Base-by-base conservation (phyloP, 305 asterid species). In the Fraxinus platypoda region DNA sequence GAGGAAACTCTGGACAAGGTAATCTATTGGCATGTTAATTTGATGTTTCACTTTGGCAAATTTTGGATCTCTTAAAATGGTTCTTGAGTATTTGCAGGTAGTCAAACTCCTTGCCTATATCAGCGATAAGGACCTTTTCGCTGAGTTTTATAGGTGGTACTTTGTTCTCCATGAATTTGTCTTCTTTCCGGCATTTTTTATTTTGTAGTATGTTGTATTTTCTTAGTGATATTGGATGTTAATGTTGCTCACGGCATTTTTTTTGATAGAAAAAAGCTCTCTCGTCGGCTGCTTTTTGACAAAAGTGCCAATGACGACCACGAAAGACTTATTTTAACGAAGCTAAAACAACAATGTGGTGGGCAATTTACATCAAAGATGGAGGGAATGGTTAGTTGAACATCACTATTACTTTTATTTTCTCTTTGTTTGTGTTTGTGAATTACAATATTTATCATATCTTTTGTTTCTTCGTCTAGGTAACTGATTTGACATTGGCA, bases 1-100 rank as follows among this genome's bases (percentile, higher is more conserved):
- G 92, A 92, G 86, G 93, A 84, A 8, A 85, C 87, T 11, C 54
- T 89, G 75, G 93, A 92, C 41, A 92, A 89, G 93, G 91, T 90
- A 72, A 68, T 21, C 28, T 41, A 26, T 2, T 21, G 31, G 8
- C 8, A 21, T 28, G 8, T 43, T 35, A 12, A 25, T 62, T 25
- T n/a, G 62, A 52, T 17, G 25, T 54, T 76, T 72, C 21, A 30
- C 75, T 33, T 3, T 31, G 43, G 8, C 59, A 37, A 52, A 13
- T 25, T 25, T 52, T 37, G 77, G 12, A 15, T 59, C 64, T 34
- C 35, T 15, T 38, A n/a, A 78, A 73, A 52, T 15, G 23, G 2
- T 73, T 75, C 26, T 68, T 3, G 23, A 66, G 75, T 8, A 52
- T 87, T 49, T 82, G 43, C 75, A 89, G 94, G 91, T 89, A 78